These are phyloP conservation scores for Orychophragmus violaceus DNA, from an alignment of 345 rosid genomes.

Conservation along the genomic window DNA sequence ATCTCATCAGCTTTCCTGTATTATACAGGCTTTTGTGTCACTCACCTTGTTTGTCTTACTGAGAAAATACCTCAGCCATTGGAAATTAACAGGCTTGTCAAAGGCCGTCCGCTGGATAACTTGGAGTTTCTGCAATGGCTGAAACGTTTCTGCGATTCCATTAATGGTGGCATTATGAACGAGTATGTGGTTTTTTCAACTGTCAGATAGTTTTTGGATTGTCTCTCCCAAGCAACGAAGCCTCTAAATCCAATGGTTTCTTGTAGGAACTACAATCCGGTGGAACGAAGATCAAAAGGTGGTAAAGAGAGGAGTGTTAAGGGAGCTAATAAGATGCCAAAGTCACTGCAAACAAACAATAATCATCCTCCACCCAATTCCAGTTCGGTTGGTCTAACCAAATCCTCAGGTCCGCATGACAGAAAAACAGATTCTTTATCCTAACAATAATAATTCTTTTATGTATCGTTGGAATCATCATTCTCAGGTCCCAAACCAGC, in stretches of 20 bases:
- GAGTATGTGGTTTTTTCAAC: slow-evolving; percentile 44
- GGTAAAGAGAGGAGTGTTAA: slow-evolving; percentile 49
- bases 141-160: slow-evolving; percentile 90
- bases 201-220: not conserved
- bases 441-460: not conserved
- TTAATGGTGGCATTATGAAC: slow-evolving; percentile 92
- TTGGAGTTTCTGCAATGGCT: slow-evolving; percentile 98
- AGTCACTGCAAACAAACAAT: slow-evolving; percentile 69
- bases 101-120: slow-evolving; percentile 92
- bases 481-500: slow-evolving; percentile 52
- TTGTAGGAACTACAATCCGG: slow-evolving; percentile 81
- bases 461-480: not conserved
- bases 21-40: not conserved
- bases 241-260: not conserved
- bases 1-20: not conserved
- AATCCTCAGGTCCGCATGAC: slow-evolving; percentile 8
- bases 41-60: not conserved
- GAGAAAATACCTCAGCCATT: slow-evolving; percentile 48
- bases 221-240: not conserved
- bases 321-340: slow-evolving; percentile 55
- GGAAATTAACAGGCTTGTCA: slow-evolving; percentile 87
- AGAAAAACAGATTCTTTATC: not conserved
- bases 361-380: slow-evolving; percentile 26
- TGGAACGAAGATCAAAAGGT: slow-evolving; percentile 73
- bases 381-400: slow-evolving; percentile 17